A percentile compares a stretch with the other conserved stretches of the same genome.
These are phyloP conservation scores for Entomortierella chlamydospora DNA, from an alignment of 192 early-diverging fungal species.

Conservation along the genomic window DNA sequence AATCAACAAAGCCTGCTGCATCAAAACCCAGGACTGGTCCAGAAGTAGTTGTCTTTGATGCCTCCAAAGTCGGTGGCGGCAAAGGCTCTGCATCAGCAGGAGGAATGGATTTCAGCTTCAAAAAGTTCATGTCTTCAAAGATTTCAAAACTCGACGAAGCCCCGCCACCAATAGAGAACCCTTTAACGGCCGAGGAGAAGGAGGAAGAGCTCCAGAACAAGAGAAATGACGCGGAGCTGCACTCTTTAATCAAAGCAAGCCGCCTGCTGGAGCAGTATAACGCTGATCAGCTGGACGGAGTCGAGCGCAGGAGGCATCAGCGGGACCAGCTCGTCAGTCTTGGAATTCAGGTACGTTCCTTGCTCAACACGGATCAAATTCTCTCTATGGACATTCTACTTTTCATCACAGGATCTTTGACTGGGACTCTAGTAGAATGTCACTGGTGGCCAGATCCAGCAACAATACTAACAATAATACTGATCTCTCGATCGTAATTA, in stretches of 20 bases:
- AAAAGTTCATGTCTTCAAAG: conserved; percentile 55
- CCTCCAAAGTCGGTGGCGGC: conserved; percentile 25
- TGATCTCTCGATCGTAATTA: no score
- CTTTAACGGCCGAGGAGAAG: conserved; percentile 43
- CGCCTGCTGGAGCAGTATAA: conserved; percentile 46
- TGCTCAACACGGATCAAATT: no score
- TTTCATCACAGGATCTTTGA: no score
- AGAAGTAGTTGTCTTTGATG: conserved; percentile 45
- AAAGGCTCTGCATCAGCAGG: conserved; percentile 14
- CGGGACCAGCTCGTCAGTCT: conserved; percentile 40
- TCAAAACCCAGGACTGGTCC: conserved; percentile 37
- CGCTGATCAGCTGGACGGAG: conserved; percentile 50
- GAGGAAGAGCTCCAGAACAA: conserved; percentile 44
- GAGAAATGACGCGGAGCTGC: conserved; percentile 34
- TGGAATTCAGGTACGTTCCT: conserved; percentile 39
- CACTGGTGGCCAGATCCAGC: no score
- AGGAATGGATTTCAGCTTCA: conserved; percentile 34
- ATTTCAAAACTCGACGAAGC: conserved; percentile 48
- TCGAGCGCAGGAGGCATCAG: conserved; percentile 38
- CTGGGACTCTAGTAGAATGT: no score
- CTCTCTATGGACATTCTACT: no score
- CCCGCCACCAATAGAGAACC: conserved; percentile 39
- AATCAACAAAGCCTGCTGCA: background rate
- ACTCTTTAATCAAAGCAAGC: conserved; percentile 42
- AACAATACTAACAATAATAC: no score